Base-by-base conservation (phyloP, 1,284 basidiomycete species). In the Vanrija sp. region DNA sequence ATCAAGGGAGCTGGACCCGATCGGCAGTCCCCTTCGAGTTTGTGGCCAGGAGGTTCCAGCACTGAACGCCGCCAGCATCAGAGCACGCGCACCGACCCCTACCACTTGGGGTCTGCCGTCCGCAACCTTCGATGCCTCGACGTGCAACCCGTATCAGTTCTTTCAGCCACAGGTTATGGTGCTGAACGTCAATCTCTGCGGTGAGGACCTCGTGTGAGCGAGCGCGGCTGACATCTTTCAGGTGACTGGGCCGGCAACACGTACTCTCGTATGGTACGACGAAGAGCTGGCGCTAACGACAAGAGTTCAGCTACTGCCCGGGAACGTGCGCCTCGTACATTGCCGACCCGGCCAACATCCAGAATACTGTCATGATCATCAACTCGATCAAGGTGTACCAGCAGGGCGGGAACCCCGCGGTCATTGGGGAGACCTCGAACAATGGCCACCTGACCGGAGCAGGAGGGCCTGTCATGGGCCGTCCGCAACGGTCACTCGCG, bases 111-210 rank as follows among this genome's bases (percentile, higher is more conserved):
- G 84, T 12, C 71, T 72, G 12, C 88, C 90, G 6, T 78, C 73
- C 21, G 89, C 87, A 10, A 80, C 81, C 60, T 92, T 83, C 80
- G 81, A 82, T 47, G 76, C 82, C 38, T 69, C 76, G 39, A 78
- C 79, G 12, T 91, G 91, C 75, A 78, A 88, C 63, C 83, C 88
- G 51, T 60, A 69, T 19, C 64, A 76, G n/a, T 85, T 85, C 74
- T 91, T 93, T 75, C 77, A 81, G 58, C 76, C 86, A 39, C 89
- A 92, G 62, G 72, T 76, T 23, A 70, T 90, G 60, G 80, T 86
- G 21, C 77, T 92, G 54, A 86, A 91, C 72, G 88, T 82, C 57
- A 83, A 75, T 49, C 52, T 76, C 0, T 77, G 75, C 46, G 72
- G 73, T 69, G 53, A 43, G 67, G 8, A 7, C n/a, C 10, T 14